Evolutionary conservation across 768 basidiomycete genomes (phyloP).

Genomic region (Pulveroboletus frians): DNA sequence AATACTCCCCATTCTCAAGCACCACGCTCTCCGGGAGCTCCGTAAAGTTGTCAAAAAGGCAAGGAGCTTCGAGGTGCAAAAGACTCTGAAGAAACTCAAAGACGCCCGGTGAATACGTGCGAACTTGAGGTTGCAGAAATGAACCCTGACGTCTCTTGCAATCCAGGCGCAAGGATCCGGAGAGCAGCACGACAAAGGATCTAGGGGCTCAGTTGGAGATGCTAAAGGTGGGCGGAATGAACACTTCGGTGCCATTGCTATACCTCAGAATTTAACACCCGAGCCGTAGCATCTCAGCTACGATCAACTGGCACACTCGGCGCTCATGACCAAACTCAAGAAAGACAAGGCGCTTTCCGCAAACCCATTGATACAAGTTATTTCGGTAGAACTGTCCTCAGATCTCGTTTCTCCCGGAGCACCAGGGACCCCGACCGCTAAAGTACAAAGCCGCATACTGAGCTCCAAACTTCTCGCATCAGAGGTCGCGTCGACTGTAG

Average conservation of each 20-base stretch:
- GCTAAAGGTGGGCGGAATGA: constrained; percentile 53
- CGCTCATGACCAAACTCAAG: constrained; percentile 65
- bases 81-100: constrained; percentile 78
- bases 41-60: constrained; percentile 77
- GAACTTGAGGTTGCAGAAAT: background rate
- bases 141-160: background rate
- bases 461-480: constrained; percentile 73
- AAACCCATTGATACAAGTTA: constrained; percentile 44
- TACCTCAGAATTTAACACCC: background rate
- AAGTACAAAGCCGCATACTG: constrained; percentile 66
- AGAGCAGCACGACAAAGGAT: constrained; percentile 38
- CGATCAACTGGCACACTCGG: constrained; percentile 55
- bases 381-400: constrained; percentile 41
- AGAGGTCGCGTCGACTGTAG: constrained; percentile 49
- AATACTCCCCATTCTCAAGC: constrained; percentile 40
- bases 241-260: background rate
- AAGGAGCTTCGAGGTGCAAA: constrained; percentile 74
- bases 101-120: constrained; percentile 47
- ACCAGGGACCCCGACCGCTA: constrained; percentile 44
- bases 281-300: constrained; percentile 48
- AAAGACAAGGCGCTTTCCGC: constrained; percentile 61
- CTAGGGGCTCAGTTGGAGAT: constrained; percentile 56
- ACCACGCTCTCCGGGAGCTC: constrained; percentile 68
- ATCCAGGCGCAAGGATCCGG: constrained; percentile 34
- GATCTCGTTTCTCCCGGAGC: constrained; percentile 31